Conservation (phyloP, 495 filamentous ascomycete genomes). For the Cercophora newfieldiana region DNA sequence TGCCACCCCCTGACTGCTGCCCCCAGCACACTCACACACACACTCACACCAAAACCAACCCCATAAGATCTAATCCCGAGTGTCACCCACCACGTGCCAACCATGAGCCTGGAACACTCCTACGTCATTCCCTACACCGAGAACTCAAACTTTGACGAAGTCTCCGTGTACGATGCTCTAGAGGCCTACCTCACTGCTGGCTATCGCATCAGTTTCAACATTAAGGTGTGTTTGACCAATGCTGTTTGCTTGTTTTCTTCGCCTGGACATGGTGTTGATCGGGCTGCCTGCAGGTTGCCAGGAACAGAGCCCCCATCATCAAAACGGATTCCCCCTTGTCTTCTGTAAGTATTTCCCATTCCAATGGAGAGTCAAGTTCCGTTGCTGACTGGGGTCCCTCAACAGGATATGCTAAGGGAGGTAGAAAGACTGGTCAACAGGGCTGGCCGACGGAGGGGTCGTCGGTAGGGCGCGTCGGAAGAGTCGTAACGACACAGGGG, state of each 20-base stretch:
- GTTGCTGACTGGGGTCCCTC: background rate
- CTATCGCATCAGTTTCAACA: background rate
- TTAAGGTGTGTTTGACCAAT: background rate
- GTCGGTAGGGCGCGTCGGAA: background rate
- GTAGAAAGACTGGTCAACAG: background rate
- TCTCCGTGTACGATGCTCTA: background rate
- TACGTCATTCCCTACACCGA: conserved; percentile 7
- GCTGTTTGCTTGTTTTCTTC: background rate
- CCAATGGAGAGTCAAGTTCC: no score
- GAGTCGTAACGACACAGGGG: no score
- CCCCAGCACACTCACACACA: no score
- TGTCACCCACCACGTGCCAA: background rate
- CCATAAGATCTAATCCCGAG: no score
- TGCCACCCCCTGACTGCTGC: conserved; percentile 13
- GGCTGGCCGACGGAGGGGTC: background rate
- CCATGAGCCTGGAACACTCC: background rate
- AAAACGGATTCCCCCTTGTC: background rate
- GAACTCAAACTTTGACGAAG: conserved; percentile 7
- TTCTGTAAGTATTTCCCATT: background rate
- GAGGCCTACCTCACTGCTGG: background rate
- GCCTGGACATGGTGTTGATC: background rate
- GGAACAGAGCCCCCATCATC: background rate
- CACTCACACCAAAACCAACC: background rate
- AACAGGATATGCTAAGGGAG: background rate
- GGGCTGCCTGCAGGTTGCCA: background rate